phyloP scores from a whole-genome alignment of 192 early-diverging fungal genomes.

The Jimgerdemannia flammicorona region DNA sequence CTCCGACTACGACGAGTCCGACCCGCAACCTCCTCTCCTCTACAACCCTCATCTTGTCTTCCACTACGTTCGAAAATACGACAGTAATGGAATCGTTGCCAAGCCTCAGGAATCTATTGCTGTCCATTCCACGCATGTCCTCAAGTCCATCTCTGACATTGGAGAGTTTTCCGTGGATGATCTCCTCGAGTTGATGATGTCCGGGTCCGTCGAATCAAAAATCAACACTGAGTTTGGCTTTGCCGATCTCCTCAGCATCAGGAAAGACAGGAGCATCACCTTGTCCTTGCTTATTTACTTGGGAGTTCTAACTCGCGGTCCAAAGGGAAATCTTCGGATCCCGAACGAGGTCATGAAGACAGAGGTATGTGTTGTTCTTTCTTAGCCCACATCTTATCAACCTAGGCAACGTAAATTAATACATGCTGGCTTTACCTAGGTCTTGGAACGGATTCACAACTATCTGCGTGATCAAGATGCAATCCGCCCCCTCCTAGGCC shows the following conservation, averaged over 20 bases:
- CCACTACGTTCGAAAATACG: slow-evolving; percentile 25
- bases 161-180: slow-evolving; percentile 37
- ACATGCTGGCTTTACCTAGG: slow-evolving; percentile 20
- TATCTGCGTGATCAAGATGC: slow-evolving; percentile 27
- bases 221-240: slow-evolving; percentile 26
- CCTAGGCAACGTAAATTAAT: slow-evolving; percentile 15
- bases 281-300: slow-evolving; percentile 33
- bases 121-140: slow-evolving; percentile 28
- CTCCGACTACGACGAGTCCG: slow-evolving; percentile 22
- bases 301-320: slow-evolving; percentile 23
- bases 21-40: slow-evolving; percentile 18
- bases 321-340: slow-evolving; percentile 21
- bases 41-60: slow-evolving; percentile 34
- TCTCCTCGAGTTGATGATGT: slow-evolving; percentile 29
- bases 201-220: slow-evolving; percentile 22
- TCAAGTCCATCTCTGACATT: slow-evolving; percentile 34
- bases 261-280: slow-evolving; percentile 30
- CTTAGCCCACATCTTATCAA: slow-evolving; percentile 13
- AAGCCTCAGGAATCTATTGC: slow-evolving; percentile 28
- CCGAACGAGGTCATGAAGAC: slow-evolving; percentile 28
- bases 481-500: slow-evolving; percentile 26
- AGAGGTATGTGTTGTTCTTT: slow-evolving; percentile 23
- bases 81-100: slow-evolving; percentile 28
- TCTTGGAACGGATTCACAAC: slow-evolving; percentile 20
- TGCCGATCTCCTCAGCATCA: slow-evolving; percentile 24